These are phyloP conservation scores for Galium porrigens DNA, from an alignment of 305 asterid species.

Conservation along the genomic window DNA sequence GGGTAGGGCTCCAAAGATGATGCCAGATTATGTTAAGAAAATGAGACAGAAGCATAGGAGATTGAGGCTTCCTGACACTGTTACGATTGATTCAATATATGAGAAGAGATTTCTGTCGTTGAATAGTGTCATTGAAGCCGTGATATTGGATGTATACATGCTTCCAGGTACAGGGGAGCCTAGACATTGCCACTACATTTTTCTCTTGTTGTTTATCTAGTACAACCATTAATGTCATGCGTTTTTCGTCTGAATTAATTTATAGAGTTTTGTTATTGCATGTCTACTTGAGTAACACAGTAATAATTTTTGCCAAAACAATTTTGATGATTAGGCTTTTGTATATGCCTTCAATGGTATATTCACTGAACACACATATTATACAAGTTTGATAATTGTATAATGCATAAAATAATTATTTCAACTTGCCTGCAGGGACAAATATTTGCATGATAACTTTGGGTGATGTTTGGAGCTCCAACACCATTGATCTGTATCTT, in stretches of 20 bases:
- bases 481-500: constrained; percentile 74
- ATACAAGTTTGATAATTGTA: not conserved
- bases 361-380: not conserved
- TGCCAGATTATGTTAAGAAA: constrained; percentile 43
- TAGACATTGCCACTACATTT: not conserved
- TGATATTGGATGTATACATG: constrained; percentile 45
- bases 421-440: constrained; percentile 44
- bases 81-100: constrained; percentile 65
- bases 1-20: constrained; percentile 62
- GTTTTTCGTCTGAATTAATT: not conserved
- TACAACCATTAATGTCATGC: not conserved
- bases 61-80: constrained; percentile 50
- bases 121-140: constrained; percentile 75
- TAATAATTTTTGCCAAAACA: not conserved
- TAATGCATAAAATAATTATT: not conserved
- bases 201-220: not conserved
- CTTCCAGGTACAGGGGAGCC: constrained; percentile 52
- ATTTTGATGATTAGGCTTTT: not conserved
- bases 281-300: not conserved
- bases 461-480: constrained; percentile 89
- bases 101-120: constrained; percentile 70
- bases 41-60: constrained; percentile 58
- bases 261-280: not conserved
- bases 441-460: constrained; percentile 60
- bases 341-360: not conserved